These are phyloP conservation scores for Ascochyta clinopodiicola DNA, from an alignment of 2,329 filamentous ascomycete species.

Conservation along the genomic window DNA sequence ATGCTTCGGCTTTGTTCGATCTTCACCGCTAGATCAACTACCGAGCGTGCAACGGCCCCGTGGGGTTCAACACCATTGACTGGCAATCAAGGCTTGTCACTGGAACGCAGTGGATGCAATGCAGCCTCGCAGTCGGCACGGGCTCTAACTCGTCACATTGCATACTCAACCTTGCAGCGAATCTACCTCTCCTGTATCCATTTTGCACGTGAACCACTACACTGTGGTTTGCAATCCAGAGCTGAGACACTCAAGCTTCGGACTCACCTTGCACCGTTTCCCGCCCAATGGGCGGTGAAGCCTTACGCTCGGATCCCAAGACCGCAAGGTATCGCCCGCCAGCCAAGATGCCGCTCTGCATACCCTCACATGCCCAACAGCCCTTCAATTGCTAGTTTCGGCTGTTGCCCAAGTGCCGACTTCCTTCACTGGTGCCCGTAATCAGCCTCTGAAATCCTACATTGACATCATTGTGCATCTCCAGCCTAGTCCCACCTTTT, in stretches of 20 bases:
- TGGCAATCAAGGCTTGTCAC: background rate
- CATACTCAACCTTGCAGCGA: background rate
- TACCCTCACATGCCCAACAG: conserved; percentile 1
- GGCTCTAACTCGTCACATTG: conserved; percentile 7
- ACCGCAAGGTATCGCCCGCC: conserved; percentile 1
- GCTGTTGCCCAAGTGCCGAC: conserved; percentile 2
- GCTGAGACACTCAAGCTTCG: background rate
- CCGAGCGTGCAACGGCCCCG: conserved; percentile 21
- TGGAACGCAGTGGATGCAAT: conserved; percentile 2
- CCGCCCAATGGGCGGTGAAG: conserved; percentile 18
- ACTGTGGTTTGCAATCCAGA: background rate
- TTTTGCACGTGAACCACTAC: background rate
- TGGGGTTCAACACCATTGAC: conserved; percentile 15
- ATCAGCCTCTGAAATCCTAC: background rate
- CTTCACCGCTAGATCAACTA: conserved; percentile 30
- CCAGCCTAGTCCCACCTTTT: background rate
- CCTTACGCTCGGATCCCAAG: conserved; percentile 3
- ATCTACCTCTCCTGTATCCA: background rate
- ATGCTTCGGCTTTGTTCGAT: conserved; percentile 32
- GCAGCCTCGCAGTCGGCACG: conserved; percentile 11
- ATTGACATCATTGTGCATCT: conserved; percentile 19
- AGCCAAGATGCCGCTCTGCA: background rate
- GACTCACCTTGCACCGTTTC: background rate
- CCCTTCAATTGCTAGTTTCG: background rate
- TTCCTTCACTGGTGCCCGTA: conserved; percentile 1